Conservation (phyloP, 192 early-diverging fungal species). For the Linnemannia hyalina region DNA sequence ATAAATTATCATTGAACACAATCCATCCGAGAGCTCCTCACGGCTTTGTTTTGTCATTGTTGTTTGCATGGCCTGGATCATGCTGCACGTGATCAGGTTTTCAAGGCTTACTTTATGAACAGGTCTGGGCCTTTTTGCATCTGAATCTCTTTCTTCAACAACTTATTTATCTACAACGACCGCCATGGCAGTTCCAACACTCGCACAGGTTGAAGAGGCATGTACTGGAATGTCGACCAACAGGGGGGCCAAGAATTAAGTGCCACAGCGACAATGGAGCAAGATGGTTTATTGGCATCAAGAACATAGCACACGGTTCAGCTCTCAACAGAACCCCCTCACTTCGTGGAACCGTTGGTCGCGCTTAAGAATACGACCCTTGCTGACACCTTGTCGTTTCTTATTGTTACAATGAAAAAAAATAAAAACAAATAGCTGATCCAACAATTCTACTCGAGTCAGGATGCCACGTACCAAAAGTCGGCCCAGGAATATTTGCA, state of each 20-base stretch:
- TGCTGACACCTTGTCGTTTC: neutral
- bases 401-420: neutral
- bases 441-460: conserved; percentile 61
- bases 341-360: neutral
- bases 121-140: neutral
- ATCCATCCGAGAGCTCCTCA: neutral
- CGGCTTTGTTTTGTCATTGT: neutral
- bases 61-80: neutral
- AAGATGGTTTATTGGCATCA: neutral
- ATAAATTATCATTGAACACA: neutral
- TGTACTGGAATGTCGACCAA: conserved; percentile 1
- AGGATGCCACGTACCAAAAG: conserved; percentile 54
- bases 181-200: conserved; percentile 42
- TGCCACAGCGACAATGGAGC: neutral
- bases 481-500: conserved; percentile 68
- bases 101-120: neutral
- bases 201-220: conserved; percentile 55
- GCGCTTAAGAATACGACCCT: neutral
- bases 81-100: neutral
- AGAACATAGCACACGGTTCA: too few species aligned
- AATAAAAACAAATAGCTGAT: conserved; percentile 49
- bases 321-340: too few species aligned
- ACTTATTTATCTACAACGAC: conserved; percentile 6
- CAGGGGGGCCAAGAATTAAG: neutral
- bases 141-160: neutral